Evolutionary conservation across 2,329 filamentous ascomycete genomes (phyloP).

Genomic region (Trichoderma atroviride): DNA sequence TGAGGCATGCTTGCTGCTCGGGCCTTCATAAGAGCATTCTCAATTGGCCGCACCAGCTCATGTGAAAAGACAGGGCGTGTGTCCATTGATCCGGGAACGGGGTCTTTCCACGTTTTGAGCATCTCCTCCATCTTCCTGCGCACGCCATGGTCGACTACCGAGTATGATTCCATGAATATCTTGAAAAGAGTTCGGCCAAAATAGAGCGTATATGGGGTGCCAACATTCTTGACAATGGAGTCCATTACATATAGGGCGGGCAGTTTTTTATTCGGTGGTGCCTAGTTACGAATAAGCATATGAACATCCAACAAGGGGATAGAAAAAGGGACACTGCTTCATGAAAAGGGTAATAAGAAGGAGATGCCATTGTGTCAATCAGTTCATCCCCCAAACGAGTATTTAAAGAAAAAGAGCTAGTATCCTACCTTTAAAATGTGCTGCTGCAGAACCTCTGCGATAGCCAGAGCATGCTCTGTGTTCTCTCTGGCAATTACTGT

Average conservation of each 20-base stretch:
- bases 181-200: slow-evolving; percentile 88
- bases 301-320: not conserved
- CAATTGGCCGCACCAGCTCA: slow-evolving; percentile 86
- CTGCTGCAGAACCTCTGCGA: slow-evolving; percentile 85
- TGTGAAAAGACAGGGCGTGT: slow-evolving; percentile 87
- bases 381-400: not conserved
- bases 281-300: slow-evolving; percentile 60
- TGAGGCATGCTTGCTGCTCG: slow-evolving; percentile 61
- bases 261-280: slow-evolving; percentile 83
- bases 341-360: not conserved
- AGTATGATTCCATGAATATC: slow-evolving; percentile 97
- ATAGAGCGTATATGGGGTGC: slow-evolving; percentile 94
- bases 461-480: slow-evolving; percentile 91
- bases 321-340: not conserved
- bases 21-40: slow-evolving; percentile 90
- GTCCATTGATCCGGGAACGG: slow-evolving; percentile 90
- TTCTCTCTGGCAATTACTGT: slow-evolving; percentile 98
- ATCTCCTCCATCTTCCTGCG: slow-evolving; percentile 95
- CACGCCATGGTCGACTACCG: slow-evolving; percentile 78
- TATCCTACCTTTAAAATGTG: slow-evolving; percentile 92
- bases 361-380: not conserved
- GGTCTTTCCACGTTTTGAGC: slow-evolving; percentile 97
- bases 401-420: not conserved
- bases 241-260: slow-evolving; percentile 97
- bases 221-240: slow-evolving; percentile 98